Evolutionary conservation across 2,329 filamentous ascomycete genomes (phyloP), one percentile per base, ranked within the genome.

Genomic region (Cercospora nicotianae): DNA sequence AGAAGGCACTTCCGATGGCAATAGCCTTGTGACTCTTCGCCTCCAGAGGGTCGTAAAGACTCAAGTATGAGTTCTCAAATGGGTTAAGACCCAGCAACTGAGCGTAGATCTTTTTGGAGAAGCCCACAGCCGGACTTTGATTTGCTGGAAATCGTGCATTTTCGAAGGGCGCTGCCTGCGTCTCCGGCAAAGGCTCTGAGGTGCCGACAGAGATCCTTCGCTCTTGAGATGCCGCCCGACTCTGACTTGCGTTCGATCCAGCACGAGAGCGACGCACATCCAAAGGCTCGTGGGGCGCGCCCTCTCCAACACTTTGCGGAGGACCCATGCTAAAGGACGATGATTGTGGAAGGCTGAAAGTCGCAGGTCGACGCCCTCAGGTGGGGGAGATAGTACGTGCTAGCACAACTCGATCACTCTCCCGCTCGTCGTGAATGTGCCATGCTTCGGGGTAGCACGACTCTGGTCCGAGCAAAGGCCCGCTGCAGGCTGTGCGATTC

Each of bases 1-100:
- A 75, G 5, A 81, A 7, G 16, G 79, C 74, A 5, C 77, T 81
- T 13, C 74, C 63, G 13, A 72, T 65, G 2, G 81, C 75, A 10
- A 81, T 77, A 1, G 69, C 28, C 70, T 77, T 76, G 68, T 81
- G 83, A 28, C 76, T 72, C n/a, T 74, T 63, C 55, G 80, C 79
- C 36, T 82, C 79, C 68, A 85, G 72, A 9, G 81, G 79, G 23
- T 79, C 77, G 73, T 83, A 86, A 0, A 85, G 78, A 20, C 81
- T 77, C 63, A 85, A 78, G 71, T 85, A 86, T 8, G 83, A 83
- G n/a, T 79, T 80, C 68, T 79, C 80, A 75, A 83, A 82, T 1
- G 81, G 79, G 65, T 83, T 81, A 42, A 80, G 69, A 12, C 80
- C 80, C 31, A 82, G 70, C 3, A 82, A 74, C 68, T 82, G 79